Base-by-base conservation (phyloP, 495 filamentous ascomycete species). In the Chaetomium fimeti region DNA sequence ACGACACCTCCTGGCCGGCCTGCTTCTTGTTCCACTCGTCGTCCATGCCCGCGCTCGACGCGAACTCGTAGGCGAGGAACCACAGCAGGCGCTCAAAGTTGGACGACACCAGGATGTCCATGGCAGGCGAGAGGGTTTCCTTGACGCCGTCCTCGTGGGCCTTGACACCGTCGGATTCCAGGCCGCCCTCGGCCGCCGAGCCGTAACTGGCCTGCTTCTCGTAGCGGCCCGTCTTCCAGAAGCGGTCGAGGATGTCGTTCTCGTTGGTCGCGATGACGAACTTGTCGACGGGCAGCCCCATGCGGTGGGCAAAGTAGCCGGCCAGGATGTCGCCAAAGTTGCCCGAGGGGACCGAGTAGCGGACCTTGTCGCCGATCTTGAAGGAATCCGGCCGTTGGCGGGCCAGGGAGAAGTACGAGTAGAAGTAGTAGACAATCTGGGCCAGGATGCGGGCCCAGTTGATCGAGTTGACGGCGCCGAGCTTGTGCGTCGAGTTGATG, bases 311-410 rank as follows among this genome's bases (percentile, higher is more conserved):
- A 71, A 97, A 96, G 74, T 89, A 98, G 49, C 94, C 94, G 0
- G 94, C 93, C 3, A 97, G 83, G 68, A 98, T 89, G 72, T 98
- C 88, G n/a, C 93, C 93, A 73, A 98, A 98, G 82, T 98, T 98
- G 15, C 94, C 93, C 3, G 91, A 91, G 2, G 94, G 94, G 0
- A 91, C 88, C 11, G 93, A 89, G 69, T 90, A 92, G 52, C 91
- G 85, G 61, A 97, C 79, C 66, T 87, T 86, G 61, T 83, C 77
- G 18, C 79, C 79, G 1, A 84, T 72, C 42, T 81, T 76, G 61
- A 83, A 81, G 29, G 79, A 77, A 0, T 76, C 47, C 5, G 83
- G 74, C 13, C 81, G 77, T 51, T 80, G 79, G 66, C 81, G 81
- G 18, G 78, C 78, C 40, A 98, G 84, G 15, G 87, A 79, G 77